Percentiles rank a stretch among this genome's conserved stretches.
Conservation (phyloP, 495 filamentous ascomycete genomes). For the Neurospora intermedia region DNA sequence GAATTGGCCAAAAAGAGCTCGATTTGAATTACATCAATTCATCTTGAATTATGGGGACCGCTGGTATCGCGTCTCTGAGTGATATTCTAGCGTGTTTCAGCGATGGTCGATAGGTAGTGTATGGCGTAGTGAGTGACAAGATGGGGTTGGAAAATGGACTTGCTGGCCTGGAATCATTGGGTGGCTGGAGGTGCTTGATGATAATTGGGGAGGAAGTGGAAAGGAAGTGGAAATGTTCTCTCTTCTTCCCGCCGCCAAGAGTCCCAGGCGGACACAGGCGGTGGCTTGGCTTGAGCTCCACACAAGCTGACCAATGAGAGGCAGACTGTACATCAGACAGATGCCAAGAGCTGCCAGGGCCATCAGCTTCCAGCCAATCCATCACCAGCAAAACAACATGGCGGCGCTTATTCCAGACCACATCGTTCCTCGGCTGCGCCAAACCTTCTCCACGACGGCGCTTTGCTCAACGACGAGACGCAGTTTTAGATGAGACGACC, state of each 20-base stretch:
- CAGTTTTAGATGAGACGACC: neutral
- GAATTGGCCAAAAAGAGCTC: no score
- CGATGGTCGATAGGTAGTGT: neutral
- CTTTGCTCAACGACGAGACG: conserved; percentile 10
- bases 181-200: neutral
- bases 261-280: neutral
- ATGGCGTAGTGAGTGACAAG: neutral
- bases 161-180: neutral
- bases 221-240: neutral
- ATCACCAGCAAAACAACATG: conserved; percentile 5
- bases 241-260: neutral
- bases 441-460: conserved; percentile 17
- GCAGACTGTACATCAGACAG: neutral
- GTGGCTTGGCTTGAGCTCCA: neutral
- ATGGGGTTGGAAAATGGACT: neutral
- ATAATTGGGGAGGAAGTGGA: neutral
- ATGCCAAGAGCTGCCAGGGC: neutral
- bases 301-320: neutral
- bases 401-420: conserved; percentile 27
- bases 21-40: no score
- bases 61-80: no score
- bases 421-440: conserved; percentile 4
- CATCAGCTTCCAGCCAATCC: conserved; percentile 13
- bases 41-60: no score
- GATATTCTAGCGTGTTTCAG: neutral